Base-by-base conservation (phyloP, 2,329 filamentous ascomycete genomes). In the Fusarium praegraminearum region DNA sequence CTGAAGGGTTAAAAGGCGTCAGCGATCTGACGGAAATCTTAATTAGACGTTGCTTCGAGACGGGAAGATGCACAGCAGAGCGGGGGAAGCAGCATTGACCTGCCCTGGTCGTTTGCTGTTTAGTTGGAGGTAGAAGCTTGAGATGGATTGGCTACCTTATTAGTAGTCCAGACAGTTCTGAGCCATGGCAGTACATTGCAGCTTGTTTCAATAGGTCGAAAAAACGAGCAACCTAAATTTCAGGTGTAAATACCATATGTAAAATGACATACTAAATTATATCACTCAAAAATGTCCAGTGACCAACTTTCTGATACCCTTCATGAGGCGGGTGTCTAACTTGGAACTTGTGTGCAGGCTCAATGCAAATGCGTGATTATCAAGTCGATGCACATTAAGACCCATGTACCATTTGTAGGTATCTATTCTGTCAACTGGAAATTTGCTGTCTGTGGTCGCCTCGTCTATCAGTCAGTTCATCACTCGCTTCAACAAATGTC, bases 71-170 rank as follows among this genome's bases (percentile, higher is more conserved):
- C 49, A 57, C 46, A 45, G 33, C 65, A 68, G 69, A 68, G 72
- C 70, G 72, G 72, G 72, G 72, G 71, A 74, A 62, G 69, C 65
- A 56, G 57, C 57, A 71, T 59, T 72, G 62, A 26, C 35, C 20
- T 59, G 60, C 35, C 49, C 32, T 57, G 33, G 22, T 24, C 58
- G 45, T 45, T 38, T 56, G 55, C 36, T 56, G 56, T 58, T 41
- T 24, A 47, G 49, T 62, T 56, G 47, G 55, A 52, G 62, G 61
- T 40, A 46, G 51, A 62, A 54, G 30, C 43, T 62, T 28, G 32
- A 51, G 36, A 60, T 49, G 32, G 46, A 52, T 65, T 65, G 62
- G 61, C 18, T 54, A 22, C 20, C 20, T 22, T 22, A 22, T 22
- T 22, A 22, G 20, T 22, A 22, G 20, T 22, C 20, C 20, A 22